Evolutionary conservation across 1,139 yeast species (phyloP), one percentile per base, ranked within the genome.

Genomic region (Wickerhamiella infanticola): DNA sequence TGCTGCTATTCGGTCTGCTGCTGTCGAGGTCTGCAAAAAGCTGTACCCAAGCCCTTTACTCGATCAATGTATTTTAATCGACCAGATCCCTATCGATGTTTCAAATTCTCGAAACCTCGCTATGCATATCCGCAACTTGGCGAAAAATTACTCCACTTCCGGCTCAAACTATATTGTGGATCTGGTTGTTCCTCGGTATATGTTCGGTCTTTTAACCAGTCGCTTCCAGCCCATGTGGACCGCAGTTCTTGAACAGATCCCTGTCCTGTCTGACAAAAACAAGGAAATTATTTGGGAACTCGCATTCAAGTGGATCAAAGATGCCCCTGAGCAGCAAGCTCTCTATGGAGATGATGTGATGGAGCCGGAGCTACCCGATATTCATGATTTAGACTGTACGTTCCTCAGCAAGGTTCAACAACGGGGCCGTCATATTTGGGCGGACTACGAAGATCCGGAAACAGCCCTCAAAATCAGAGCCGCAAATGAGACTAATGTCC

Each of bases 161-260:
- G 67, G 67, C 1, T 53, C 66, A 0, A 65, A 72, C 8, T 53
- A 60, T 0, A 49, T 66, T 4, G 64, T 68, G 13, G 69, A 72
- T 38, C 55, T 56, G 13, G 62, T 74, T 5, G 68, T 81, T 27
- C 67, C 79, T 18, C 69, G 73, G 36, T 83, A 72, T 58, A 51
- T 81, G 45, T 76, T 85, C 60, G 97, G 96, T 27, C 68, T 82
- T 51, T 64, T 88, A 43, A 71, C 86, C 1, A 78, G 79, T 42
- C 74, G 75, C 50, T 86, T 90, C 56, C 82, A 85, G 50, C 98
- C 98, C 1, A 70, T 81, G 29, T 85, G 95, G 94, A 73, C 75
- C 24, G 83, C 82, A 4, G 80, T 82, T 3, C 66, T 70, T 47
- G 90, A 80, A 50, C 70, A 74, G 5, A 57, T 83, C 7, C 75